Evolutionary conservation across 768 basidiomycete genomes (phyloP).

Genomic region (Serendipita sp.): DNA sequence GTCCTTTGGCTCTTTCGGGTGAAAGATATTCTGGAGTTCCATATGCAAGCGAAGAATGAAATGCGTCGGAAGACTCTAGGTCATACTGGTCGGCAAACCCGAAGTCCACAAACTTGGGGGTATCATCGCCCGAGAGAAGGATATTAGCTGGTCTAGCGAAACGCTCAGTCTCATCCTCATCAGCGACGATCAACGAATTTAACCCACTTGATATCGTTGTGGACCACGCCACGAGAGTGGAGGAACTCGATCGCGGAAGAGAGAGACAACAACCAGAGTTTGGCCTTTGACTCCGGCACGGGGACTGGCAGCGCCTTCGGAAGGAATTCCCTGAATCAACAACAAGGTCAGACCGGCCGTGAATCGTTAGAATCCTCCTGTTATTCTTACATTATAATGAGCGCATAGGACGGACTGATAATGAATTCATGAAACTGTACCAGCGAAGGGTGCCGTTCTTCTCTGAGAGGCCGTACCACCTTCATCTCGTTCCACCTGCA

Average conservation of each 20-base stretch:
- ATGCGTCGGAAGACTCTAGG: constrained; percentile 19
- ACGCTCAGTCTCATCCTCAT: not conserved
- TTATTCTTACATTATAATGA: constrained; percentile 72
- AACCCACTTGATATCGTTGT: constrained; percentile 88
- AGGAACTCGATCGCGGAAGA: constrained; percentile 73
- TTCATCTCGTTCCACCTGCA: constrained; percentile 98
- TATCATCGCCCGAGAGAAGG: constrained; percentile 56
- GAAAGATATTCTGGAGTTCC: constrained; percentile 95
- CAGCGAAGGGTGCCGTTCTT: constrained; percentile 80
- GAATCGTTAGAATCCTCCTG: constrained; percentile 2
- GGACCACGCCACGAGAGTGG: constrained; percentile 69
- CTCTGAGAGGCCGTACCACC: constrained; percentile 70
- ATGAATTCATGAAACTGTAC: constrained; percentile 90
- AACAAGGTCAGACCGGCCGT: not conserved
- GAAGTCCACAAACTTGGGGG: constrained; percentile 88
- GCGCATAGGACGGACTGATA: constrained; percentile 77
- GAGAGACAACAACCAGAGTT: constrained; percentile 67
- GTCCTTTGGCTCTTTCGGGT: constrained; percentile 78
- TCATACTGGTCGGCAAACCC: constrained; percentile 83
- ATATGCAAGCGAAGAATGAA: constrained; percentile 69
- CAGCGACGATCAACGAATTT: constrained; percentile 4
- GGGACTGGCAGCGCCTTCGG: constrained; percentile 79
- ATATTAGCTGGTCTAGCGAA: constrained; percentile 78
- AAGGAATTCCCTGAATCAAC: constrained; percentile 55
- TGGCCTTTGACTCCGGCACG: constrained; percentile 63